Base-by-base conservation (phyloP, 495 filamentous ascomycete genomes). In the Pyrenula aspistea region DNA sequence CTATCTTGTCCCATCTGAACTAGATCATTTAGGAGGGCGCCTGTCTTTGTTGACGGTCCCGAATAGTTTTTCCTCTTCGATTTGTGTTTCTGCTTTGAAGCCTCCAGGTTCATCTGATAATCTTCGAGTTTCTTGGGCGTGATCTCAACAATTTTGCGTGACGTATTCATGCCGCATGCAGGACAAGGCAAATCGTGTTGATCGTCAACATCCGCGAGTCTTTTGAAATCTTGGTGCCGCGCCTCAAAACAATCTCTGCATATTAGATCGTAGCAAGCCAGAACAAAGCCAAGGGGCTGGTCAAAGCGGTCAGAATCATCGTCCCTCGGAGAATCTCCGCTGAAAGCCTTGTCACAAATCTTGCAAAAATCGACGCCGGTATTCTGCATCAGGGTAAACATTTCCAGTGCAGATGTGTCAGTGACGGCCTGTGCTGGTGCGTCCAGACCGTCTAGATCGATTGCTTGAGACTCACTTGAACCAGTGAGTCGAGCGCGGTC, bases 31-130 rank as follows among this genome's bases (percentile, higher is more conserved):
- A 96, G 55, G 2, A 98, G 78, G 1, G 87, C 88, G 50, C 77
- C 81, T 0, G 92, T 95, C 68, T 98, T 98, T 23, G 90, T 94
- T 60, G 93, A 89, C 0, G 91, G 91, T 0, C 90, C 89, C 50
- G 77, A 77, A 67, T 98, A 98, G 24, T 87, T 70, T 15, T 77
- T 74, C 63, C 86, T 84, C 49, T 72, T 73, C 48, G 84, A 77
- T 57, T 75, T 78, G 0, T 73, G 75, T 51, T 69, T 77, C 56
- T 67, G 70, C 53, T 72, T 78, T 65, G 70, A 62, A 66, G 70
- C 64, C 60, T 55, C 70, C 69, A 55, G 70, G 71, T 59, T 84
- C 79, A 62, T 81, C 74, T 61, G 78, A 77, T 71, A 71, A 4
- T 76, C 70, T 48, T 86, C 76, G 3, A 86, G 73, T 2, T 83